Base-by-base conservation (phyloP, 2,329 filamentous ascomycete genomes). In the Sporothrix sp. region DNA sequence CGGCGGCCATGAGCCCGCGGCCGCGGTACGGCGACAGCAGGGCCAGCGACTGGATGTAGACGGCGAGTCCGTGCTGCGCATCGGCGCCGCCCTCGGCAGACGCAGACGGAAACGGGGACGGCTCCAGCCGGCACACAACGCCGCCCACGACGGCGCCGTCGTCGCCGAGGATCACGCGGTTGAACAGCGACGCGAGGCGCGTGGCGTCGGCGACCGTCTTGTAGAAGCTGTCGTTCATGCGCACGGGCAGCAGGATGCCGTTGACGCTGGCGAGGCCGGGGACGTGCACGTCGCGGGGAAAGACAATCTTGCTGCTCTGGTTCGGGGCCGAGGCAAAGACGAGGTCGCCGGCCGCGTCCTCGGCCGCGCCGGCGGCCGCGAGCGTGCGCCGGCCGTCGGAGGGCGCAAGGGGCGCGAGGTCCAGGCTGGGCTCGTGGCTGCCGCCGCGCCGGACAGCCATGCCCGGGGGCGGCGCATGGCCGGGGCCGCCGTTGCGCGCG, bases 141-240 rank as follows among this genome's bases (percentile, higher is more conserved):
- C 76, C 78, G 50, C 81, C 81, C 33, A 84, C 66, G 35, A 82
- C 71, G n/a, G 30, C 6, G 27, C 56, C 58, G 48, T 60, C 57
- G 39, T 65, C 59, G 57, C 79, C 73, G 25, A 77, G 71, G 54
- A 84, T 74, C 48, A 78, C 71, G 55, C 79, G 79, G 52, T 76
- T 81, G 68, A 78, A 77, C 59, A 72, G 74, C 43, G 51, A 50
- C 33, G 69, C 71, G 13, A 71, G 72, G 20, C 67, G 65, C 16
- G 69, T 60, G 10, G 74, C 71, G 54, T 78, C 69, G 52, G 75
- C 65, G 50, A 78, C 71, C 33, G 68, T 69, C 48, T 70, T 65
- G 70, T 83, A 85, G 67, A 84, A 84, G 43, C 71, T 70, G 61
- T 84, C 80, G 3, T 78, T 73, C 62, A 84, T 85, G 62, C 70